Base-by-base conservation (phyloP, 306 rosid species). In the Corylus americana region DNA sequence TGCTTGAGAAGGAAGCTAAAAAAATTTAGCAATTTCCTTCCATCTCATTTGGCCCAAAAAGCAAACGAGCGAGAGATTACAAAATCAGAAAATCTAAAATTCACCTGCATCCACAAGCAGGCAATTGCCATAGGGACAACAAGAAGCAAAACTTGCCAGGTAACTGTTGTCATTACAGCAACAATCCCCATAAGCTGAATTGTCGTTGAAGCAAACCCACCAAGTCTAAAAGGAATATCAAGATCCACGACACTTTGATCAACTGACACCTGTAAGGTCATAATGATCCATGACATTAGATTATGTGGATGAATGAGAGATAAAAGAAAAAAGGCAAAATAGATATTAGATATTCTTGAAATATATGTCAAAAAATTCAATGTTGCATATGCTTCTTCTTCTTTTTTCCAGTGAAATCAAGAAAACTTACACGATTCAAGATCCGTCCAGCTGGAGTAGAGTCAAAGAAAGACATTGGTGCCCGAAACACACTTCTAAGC, bases 31-130 rank as follows among this genome's bases (percentile, higher is more conserved):
- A 20, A 57, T 29, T 67, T 71, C 67, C 16, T 63, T 66, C 22
- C 62, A 7, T n/a, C 35, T 7, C 29, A 39, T 77, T 70, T 45
- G 49, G 12, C 35, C 6, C 10, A 66, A 58, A 67, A 16, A 63
- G 58, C 22, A 58, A 37, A 16, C 0, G 13, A 54, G 35, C 71
- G 17, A 54, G 29, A 75, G 37, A 66, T 59, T 63, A 66, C 77
- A 45, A 71, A 25, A 5, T 70, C 45, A 20, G 29, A 69, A 20
- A 70, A 37, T 20, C 57, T 70, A 31, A 76, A 75, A 83, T 42
- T 73, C 87, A 95, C 99, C 97, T 96, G 99, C 98, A 96, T 96
- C 99, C 99, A 96, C 86, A 96, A 82, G 85, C 99, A 96, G 89
- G 95, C 94, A 75, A 91, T 75, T 48, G 97, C 94, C 97, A 92